Percentiles rank a stretch among this genome's conserved stretches.
Evolutionary conservation across 1,284 basidiomycete genomes (phyloP).

Genomic region (Golubevia pallescens): DNA sequence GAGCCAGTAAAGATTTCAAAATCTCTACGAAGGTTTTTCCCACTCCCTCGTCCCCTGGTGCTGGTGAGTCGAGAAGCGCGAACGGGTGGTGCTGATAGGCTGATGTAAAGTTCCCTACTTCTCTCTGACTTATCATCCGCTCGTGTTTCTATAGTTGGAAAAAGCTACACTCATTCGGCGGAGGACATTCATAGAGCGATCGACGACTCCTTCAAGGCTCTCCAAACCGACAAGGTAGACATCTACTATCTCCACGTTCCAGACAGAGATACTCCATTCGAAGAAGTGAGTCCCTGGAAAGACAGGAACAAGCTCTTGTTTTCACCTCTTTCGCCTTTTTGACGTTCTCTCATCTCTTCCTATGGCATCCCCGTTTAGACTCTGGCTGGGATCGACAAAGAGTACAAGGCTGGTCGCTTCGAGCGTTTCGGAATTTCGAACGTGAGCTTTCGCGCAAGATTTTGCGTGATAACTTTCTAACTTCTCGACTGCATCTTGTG

Average conservation of each 20-base stretch:
- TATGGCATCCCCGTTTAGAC: slow-evolving; percentile 6
- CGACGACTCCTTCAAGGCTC: no score
- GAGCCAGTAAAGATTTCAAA: not conserved
- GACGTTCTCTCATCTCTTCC: not conserved
- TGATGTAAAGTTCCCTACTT: not conserved
- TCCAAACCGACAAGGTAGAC: no score
- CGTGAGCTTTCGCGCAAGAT: not conserved
- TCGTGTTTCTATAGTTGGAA: not conserved
- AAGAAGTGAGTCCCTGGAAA: not conserved
- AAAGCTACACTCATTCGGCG: not conserved
- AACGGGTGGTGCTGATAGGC: not conserved
- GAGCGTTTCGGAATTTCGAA: slow-evolving; percentile 42
- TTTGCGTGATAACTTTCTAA: no score
- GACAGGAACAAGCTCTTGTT: not conserved
- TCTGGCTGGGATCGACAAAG: slow-evolving; percentile 25
- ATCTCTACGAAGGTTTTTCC: not conserved
- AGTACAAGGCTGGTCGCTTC: slow-evolving; percentile 30
- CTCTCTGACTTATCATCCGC: not conserved
- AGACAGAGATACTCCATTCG: no score
- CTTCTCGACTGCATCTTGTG: no score
- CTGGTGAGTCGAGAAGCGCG: not conserved
- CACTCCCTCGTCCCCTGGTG: not conserved
- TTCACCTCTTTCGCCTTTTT: not conserved
- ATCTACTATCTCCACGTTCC: no score
- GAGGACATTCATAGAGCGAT: no score